Evolutionary conservation across 768 basidiomycete species (phyloP), one percentile per base, ranked within the genome.

Genomic region (Russula griseocarnosa): DNA sequence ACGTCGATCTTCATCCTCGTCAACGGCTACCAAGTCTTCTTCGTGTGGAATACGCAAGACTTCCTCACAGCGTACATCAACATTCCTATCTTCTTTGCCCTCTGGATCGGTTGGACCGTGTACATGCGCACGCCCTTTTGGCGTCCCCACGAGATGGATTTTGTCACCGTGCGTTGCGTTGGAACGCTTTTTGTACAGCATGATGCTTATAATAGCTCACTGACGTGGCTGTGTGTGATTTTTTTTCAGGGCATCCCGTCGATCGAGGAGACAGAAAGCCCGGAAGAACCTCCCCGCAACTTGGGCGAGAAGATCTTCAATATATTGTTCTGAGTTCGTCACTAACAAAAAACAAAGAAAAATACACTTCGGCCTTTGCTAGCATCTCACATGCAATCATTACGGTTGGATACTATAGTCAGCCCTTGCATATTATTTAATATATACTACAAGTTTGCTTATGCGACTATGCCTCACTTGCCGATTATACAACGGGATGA

Each of bases 81-180:
- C 50, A 61, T 69, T 61, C 80, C 81, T 10, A 65, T 84, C 54
- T 83, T 83, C 75, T 66, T 82, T 67, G 60, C 67, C 22, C 75
- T 82, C 32, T 82, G 76, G 72, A 18, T 78, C 30, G 75, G 74
- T 32, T 84, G 77, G 75, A 79, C 82, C 70, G 0, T 81, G 20
- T 70, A 67, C 69, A 77, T 76, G 74, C 72, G 73, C 58, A 74
- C 74, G 7, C 74, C 74, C 42, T 58, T 76, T 49, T 86, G 86
- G 86, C 81, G 78, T 62, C 77, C 83, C 3, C 61, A 77, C 26
- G 83, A 90, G 67, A 86, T 88, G 82, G 88, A 90, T 72, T 86
- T 89, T 64, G 81, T 83, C 63, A 86, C 87, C 40, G 86, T 84
- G 62, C 58, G 49, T 28, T 28, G 49, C 22, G 82, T 73, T 18